Evolutionary conservation across 2,329 filamentous ascomycete species (phyloP).

Genomic region (Dothiorella sarmentorum): DNA sequence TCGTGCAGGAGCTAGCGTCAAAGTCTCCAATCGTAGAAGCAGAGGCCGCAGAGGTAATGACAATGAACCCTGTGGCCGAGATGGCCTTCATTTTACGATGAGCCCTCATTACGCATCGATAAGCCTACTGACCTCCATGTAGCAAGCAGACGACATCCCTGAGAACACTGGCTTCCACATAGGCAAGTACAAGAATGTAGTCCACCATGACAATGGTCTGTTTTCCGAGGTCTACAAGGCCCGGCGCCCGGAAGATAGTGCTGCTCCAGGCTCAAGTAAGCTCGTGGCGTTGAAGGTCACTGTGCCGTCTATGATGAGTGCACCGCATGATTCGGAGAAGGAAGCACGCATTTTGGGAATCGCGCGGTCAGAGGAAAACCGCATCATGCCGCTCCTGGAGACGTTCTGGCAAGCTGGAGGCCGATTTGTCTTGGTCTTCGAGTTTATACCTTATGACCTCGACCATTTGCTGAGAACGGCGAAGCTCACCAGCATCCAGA

Average conservation of each 20-base stretch:
- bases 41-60: conserved; percentile 5
- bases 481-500: conserved; percentile 40
- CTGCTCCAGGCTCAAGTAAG: conserved; percentile 22
- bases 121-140: not conserved
- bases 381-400: conserved; percentile 65
- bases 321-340: conserved; percentile 77
- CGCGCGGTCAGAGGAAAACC: conserved; percentile 50
- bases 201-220: conserved; percentile 62
- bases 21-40: not conserved
- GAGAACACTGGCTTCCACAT: conserved; percentile 28
- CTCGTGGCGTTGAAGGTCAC: conserved; percentile 82
- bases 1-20: conserved; percentile 4
- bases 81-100: not conserved
- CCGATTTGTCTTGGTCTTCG: conserved; percentile 76
- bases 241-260: conserved; percentile 36
- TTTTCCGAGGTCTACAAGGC: conserved; percentile 82
- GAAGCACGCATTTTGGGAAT: conserved; percentile 71
- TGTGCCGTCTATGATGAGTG: conserved; percentile 64
- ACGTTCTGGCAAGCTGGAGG: conserved; percentile 68
- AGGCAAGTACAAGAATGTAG: conserved; percentile 55
- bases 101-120: not conserved
- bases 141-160: not conserved
- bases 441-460: conserved; percentile 74
- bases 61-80: not conserved
- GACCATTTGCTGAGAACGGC: conserved; percentile 59